Evolutionary conservation across 2,329 filamentous ascomycete species (phyloP), one percentile per base, ranked within the genome.

Genomic region (Colletotrichum lini): DNA sequence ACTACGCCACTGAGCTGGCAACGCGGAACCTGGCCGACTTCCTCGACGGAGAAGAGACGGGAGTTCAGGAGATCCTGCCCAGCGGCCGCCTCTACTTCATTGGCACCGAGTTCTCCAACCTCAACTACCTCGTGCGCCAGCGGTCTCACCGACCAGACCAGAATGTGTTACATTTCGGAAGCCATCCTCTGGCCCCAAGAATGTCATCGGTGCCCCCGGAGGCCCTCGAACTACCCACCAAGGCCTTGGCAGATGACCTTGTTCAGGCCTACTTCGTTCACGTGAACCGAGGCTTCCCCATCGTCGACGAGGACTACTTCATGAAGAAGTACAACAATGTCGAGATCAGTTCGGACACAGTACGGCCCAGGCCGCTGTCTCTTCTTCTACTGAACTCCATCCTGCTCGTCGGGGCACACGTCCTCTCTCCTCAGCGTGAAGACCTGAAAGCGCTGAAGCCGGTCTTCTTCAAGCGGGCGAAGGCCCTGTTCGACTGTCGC

Each of bases 21-120:
- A 82, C 85, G 52, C 83, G 85, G 49, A 85, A 84, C 58, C 77
- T 88, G 21, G 84, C 85, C 60, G 85, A 87, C 72, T 81, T 88
- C 58, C 84, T 88, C 62, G 85, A 87, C 67, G 81, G 84, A 53
- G 84, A 86, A 59, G 83, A 84, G 23, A 78, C 82, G 30, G 81
- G 81, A 42, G 78, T 80, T 26, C 78, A 83, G 21, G 84, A 86
- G 65, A 87, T 88, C n/a, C 80, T 83, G 45, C 79, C 81, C 62
- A 80, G 82, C 3, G 84, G 85, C 18, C 83, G 86, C 30, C 83
- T 86, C 13, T 87, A 86, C 67, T 89, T 87, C 74, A 86, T 89
- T 54, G 87, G 87, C 8, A 85, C 86, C 66, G 86, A 88, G 72
- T 83, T 87, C 70, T 89, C 87, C 44, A 89, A 89, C 70, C 82